Evolutionary conservation across 441 rosid species (phyloP).

Genomic region (Pelargonium australe): DNA sequence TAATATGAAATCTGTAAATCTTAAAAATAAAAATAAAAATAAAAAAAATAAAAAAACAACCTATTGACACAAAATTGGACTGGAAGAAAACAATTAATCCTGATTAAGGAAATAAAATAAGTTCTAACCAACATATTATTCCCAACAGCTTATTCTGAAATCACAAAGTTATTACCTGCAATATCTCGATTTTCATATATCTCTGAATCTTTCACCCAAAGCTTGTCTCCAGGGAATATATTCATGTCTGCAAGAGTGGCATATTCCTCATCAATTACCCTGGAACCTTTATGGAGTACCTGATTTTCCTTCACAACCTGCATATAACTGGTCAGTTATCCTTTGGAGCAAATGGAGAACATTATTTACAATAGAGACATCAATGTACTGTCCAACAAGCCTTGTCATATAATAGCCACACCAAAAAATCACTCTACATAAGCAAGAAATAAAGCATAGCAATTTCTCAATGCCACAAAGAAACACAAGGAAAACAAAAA

Average conservation of each 20-base stretch:
- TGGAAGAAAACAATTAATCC: constrained; percentile 11
- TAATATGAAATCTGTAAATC: not conserved
- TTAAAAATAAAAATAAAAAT: not conserved
- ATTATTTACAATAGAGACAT: not conserved
- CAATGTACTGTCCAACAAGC: constrained; percentile 14
- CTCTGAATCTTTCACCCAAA: constrained; percentile 98
- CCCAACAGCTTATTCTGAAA: not conserved
- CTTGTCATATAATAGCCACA: not conserved
- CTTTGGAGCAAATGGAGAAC: constrained; percentile 1
- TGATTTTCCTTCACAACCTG: constrained; percentile 97
- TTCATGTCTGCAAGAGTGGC: constrained; percentile 96
- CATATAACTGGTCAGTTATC: constrained; percentile 18
- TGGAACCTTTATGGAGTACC: constrained; percentile 83
- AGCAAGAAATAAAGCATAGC: not conserved
- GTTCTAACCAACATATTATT: not conserved
- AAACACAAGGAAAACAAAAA: not conserved
- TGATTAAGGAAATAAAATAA: not conserved
- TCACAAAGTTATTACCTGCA: constrained; percentile 57
- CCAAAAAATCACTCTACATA: not conserved
- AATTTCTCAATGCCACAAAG: not conserved
- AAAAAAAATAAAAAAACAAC: not conserved
- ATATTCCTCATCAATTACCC: constrained; percentile 66
- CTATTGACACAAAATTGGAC: not conserved
- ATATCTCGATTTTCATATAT: constrained; percentile 92
- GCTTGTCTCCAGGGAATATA: constrained; percentile 89